phyloP scores from a whole-genome alignment of 106 monocot species.

The Allium sativum region DNA sequence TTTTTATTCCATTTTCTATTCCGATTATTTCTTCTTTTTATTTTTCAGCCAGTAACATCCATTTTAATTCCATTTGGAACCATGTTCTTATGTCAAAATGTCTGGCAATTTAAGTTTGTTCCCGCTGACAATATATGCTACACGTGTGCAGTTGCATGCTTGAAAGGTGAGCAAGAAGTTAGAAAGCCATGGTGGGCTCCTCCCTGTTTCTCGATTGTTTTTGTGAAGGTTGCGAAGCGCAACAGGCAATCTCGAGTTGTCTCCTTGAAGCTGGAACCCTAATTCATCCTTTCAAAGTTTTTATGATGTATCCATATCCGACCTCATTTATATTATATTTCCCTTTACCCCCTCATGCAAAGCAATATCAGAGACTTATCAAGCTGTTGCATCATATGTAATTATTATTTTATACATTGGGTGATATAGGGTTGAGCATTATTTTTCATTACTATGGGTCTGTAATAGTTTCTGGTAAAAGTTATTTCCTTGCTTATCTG shows the following conservation, averaged over 20 bases:
- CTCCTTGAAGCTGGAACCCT: slow-evolving; percentile 84
- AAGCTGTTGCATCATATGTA: slow-evolving; percentile 5
- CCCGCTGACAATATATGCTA: too few relatives aligned
- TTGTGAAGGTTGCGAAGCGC: slow-evolving; percentile 67
- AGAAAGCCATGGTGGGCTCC: slow-evolving; percentile 98
- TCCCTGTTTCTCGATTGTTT: slow-evolving; percentile 57
- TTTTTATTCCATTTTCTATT: too few relatives aligned
- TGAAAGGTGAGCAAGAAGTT: slow-evolving; percentile 98
- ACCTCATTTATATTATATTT: background rate
- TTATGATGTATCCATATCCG: background rate
- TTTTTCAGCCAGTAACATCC: too few relatives aligned
- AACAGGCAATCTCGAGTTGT: slow-evolving; percentile 87
- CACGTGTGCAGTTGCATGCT: slow-evolving; percentile 64
- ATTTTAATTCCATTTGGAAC: too few relatives aligned
- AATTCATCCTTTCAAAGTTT: background rate
- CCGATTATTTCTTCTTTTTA: too few relatives aligned
- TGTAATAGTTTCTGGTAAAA: background rate
- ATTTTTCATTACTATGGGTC: background rate
- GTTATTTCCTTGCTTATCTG: too few relatives aligned
- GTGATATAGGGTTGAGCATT: background rate
- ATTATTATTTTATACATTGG: slow-evolving; percentile 1
- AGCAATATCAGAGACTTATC: background rate
- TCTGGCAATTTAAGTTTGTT: too few relatives aligned
- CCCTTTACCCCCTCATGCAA: background rate
- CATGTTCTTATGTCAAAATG: too few relatives aligned